Percentiles rank a stretch among this genome's conserved stretches.
These are phyloP conservation scores for Suillus tomentosus DNA, from an alignment of 768 basidiomycete genomes.

Conservation along the genomic window DNA sequence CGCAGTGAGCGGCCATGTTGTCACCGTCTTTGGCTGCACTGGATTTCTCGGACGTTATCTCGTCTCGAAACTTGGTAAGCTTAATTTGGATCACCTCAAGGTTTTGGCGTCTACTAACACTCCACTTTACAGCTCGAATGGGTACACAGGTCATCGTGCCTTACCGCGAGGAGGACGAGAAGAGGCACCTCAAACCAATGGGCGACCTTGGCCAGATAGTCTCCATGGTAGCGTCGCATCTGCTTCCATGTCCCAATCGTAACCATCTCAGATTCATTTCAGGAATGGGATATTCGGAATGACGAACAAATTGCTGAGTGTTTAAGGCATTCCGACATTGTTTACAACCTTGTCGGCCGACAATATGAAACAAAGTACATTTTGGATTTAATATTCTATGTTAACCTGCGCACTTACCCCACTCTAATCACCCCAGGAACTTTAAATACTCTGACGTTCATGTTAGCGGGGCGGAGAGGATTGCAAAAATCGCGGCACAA, in stretches of 20 bases:
- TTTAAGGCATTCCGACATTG: constrained; percentile 90
- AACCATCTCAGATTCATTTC: constrained; percentile 12
- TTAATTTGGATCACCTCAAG: constrained; percentile 2
- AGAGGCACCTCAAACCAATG: constrained; percentile 86
- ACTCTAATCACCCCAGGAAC: constrained; percentile 59
- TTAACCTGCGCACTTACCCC: constrained; percentile 11
- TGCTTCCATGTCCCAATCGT: background rate
- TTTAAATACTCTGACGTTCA: constrained; percentile 83
- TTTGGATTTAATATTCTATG: constrained; percentile 18
- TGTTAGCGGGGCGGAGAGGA: constrained; percentile 77
- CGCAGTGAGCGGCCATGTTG: constrained; percentile 86
- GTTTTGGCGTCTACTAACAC: constrained; percentile 12
- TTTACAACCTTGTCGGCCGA: constrained; percentile 93
- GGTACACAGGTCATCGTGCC: constrained; percentile 95
- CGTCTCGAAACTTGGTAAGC: constrained; percentile 87
- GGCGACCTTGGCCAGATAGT: constrained; percentile 98
- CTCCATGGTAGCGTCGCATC: constrained; percentile 66
- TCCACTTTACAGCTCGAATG: constrained; percentile 61
- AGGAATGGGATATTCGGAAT: constrained; percentile 97
- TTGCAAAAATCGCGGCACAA: constrained; percentile 80
- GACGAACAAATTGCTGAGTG: constrained; percentile 93
- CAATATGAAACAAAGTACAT: constrained; percentile 94
- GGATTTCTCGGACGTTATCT: constrained; percentile 95
- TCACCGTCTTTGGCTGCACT: constrained; percentile 96
- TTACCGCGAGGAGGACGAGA: constrained; percentile 94